phyloP scores from a whole-genome alignment of 257 asterid species.

The Galeopsis tetrahit region DNA sequence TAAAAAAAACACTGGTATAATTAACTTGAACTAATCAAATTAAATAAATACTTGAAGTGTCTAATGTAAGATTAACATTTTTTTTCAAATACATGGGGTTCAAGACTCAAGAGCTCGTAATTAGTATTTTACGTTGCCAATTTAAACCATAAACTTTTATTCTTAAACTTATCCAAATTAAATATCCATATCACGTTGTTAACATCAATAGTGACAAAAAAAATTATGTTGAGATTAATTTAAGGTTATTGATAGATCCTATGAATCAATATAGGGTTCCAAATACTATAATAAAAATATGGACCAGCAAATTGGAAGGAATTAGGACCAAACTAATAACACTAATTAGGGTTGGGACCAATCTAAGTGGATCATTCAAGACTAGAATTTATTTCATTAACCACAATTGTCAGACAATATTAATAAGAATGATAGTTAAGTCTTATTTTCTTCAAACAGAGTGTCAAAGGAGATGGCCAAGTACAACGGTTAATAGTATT shows the following conservation, averaged over 20 bases:
- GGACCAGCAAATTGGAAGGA: neutral
- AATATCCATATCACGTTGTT: neutral
- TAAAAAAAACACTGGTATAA: too few relatives aligned
- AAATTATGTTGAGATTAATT: neutral
- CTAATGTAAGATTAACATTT: too few relatives aligned
- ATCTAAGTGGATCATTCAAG: neutral
- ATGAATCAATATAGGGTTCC: neutral
- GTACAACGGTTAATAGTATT: too few relatives aligned
- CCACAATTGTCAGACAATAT: conserved; percentile 7
- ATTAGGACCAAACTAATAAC: too few relatives aligned
- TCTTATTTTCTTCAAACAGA: too few relatives aligned
- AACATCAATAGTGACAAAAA: neutral
- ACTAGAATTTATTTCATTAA: neutral
- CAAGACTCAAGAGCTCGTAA: too few relatives aligned
- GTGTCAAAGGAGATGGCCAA: too few relatives aligned
- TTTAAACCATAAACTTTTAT: too few relatives aligned
- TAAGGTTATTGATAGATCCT: neutral
- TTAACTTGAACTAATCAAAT: too few relatives aligned
- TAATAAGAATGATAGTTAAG: neutral
- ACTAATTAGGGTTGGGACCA: neutral
- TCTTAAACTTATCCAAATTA: neutral
- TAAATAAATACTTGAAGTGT: too few relatives aligned
- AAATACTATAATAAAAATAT: neutral
- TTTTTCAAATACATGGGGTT: too few relatives aligned
- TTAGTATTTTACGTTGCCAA: too few relatives aligned